Base-by-base conservation (phyloP, 352 stramenopile species). In the Phytopythium vexans region DNA sequence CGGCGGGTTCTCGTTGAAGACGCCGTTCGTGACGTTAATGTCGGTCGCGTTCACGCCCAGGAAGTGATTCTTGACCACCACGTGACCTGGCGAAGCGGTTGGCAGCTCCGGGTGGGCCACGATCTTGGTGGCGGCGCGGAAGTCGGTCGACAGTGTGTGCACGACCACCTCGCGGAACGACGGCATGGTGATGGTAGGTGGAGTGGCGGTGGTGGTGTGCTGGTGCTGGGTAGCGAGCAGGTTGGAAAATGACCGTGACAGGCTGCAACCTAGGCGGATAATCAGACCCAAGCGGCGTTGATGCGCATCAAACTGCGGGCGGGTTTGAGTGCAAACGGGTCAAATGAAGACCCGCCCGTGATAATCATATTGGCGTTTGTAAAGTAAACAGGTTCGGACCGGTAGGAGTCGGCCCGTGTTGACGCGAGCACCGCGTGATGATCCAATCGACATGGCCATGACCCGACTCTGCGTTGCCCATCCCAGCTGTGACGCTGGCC, bases 1-100 rank as follows among this genome's bases (percentile, higher is more conserved):
- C 33, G 70, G 70, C 4, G 62, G 50, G 6, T 66, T 52, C 6
- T 53, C 14, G 16, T 55, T 52, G 63, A 80, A 82, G 5, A 44
- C 53, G 21, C 68, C 75, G 39, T 60, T 67, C 2, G 72, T 79
- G 3, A 81, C 12, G 58, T 74, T 81, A 49, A 86, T 65, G 50
- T 82, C 69, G 16, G 69, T 75, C 50, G 66, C 72, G 40, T 82
- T 82, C 53, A 82, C 75, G 11, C 71, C 71, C 34, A 82, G 43
- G 48, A 63, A 74, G 45, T 68, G 64, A 49, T 69, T 69, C 52
- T 62, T 66, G 38, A 69, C 62, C 31, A 69, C 62, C 35, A 69
- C 44, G 56, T 66, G 62, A 32, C 57, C 57, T 12, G 57, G 48
- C 35, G 49, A 66, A 31, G 62, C 62, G 41, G 43, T 60, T 12